Evolutionary conservation across 805 yeast species (phyloP).

Genomic region (Candida maris): DNA sequence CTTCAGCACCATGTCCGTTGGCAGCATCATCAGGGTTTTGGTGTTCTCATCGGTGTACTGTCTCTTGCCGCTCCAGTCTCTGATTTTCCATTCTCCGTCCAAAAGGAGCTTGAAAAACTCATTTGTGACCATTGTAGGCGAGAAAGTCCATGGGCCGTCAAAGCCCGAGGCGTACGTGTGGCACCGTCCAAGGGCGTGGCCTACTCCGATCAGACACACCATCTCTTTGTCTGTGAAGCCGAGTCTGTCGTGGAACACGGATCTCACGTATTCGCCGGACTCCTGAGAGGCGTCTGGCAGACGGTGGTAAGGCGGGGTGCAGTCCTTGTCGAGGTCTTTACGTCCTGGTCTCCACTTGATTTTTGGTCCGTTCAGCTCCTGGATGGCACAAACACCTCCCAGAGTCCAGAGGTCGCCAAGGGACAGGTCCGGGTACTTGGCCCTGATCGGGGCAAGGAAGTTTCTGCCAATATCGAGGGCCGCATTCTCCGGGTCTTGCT

Average conservation of each 20-base stretch:
- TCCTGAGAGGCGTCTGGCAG: constrained; percentile 48
- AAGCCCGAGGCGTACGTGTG: constrained; percentile 61
- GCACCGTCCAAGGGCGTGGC: constrained; percentile 48
- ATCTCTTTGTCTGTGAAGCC: constrained; percentile 47
- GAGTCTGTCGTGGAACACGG: constrained; percentile 40
- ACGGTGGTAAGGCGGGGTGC: constrained; percentile 46
- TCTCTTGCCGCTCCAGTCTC: constrained; percentile 58
- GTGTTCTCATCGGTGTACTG: constrained; percentile 62
- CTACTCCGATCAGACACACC: constrained; percentile 44
- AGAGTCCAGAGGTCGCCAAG: constrained; percentile 71
- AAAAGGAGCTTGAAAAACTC: constrained; percentile 60
- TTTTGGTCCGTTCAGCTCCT: constrained; percentile 62
- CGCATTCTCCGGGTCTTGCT: constrained; percentile 45
- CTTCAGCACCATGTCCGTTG: constrained; percentile 52
- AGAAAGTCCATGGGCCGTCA: constrained; percentile 89
- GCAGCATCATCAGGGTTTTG: constrained; percentile 55
- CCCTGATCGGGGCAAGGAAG: constrained; percentile 52
- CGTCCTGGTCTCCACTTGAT: constrained; percentile 56
- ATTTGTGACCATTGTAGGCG: constrained; percentile 70
- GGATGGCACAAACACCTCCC: constrained; percentile 64
- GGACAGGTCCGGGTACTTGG: constrained; percentile 55
- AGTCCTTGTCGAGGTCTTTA: constrained; percentile 30
- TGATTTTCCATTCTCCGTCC: constrained; percentile 54
- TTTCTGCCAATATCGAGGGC: constrained; percentile 53
- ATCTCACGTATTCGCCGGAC: constrained; percentile 41